phyloP scores from a whole-genome alignment of 768 basidiomycete species.

The Pleurotus sapidus region DNA sequence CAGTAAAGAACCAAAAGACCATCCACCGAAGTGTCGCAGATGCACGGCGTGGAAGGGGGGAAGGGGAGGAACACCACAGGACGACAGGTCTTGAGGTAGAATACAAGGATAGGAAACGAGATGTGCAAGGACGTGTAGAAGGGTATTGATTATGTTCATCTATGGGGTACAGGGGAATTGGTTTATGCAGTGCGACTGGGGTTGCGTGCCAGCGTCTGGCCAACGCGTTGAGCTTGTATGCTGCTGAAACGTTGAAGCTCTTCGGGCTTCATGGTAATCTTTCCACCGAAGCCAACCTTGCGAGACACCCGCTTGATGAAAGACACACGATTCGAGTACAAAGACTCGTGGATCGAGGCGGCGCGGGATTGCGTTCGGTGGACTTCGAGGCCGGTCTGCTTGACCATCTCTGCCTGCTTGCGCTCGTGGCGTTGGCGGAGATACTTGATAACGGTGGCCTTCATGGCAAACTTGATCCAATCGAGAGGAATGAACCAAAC shows the following conservation, averaged over 20 bases:
- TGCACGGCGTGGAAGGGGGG: not conserved
- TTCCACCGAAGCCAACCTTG: constrained; percentile 86
- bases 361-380: constrained; percentile 87
- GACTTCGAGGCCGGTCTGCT: constrained; percentile 64
- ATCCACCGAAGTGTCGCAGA: not conserved
- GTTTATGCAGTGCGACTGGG: constrained; percentile 54
- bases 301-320: constrained; percentile 89
- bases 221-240: constrained; percentile 80
- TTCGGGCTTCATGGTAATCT: constrained; percentile 78
- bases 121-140: not conserved
- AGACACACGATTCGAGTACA: constrained; percentile 93
- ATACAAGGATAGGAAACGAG: not conserved
- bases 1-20: not conserved
- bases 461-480: constrained; percentile 95
- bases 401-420: constrained; percentile 33
- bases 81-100: not conserved
- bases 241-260: constrained; percentile 85
- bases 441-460: constrained; percentile 84
- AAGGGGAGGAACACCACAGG: not conserved
- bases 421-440: constrained; percentile 67
- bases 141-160: constrained; percentile 9
- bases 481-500: constrained; percentile 96
- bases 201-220: constrained; percentile 74
- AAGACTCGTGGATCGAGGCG: constrained; percentile 84
- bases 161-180: constrained; percentile 2